Conservation (phyloP, 2,329 filamentous ascomycete genomes). For the Anisogramma anomala region DNA sequence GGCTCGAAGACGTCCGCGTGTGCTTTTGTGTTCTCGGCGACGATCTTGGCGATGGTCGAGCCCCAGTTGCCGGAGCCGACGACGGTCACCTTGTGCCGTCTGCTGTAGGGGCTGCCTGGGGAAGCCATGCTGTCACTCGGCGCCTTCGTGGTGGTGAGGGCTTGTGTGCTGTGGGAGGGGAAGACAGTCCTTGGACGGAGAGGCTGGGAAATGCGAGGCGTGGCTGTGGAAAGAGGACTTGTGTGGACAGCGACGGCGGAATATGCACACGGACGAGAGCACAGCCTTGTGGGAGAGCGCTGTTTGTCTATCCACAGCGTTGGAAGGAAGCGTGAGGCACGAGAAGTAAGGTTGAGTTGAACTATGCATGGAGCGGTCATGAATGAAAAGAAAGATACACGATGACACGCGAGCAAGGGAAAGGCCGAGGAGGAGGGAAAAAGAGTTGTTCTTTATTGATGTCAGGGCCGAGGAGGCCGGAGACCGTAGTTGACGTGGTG, state of each 20-base stretch:
- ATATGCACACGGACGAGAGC: no score
- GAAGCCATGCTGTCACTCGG: constrained; percentile 19
- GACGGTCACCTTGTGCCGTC: constrained; percentile 85
- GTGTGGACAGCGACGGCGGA: no score
- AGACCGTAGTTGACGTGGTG: no score
- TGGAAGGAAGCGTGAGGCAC: neutral
- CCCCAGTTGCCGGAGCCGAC: constrained; percentile 98
- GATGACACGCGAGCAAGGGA: constrained; percentile 6
- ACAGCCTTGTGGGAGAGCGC: neutral
- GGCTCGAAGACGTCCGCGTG: constrained; percentile 74
- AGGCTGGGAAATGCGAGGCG: no score
- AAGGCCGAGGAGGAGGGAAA: neutral
- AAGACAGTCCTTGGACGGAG: neutral
- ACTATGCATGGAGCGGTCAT: constrained; percentile 7
- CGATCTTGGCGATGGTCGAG: constrained; percentile 92
- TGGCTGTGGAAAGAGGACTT: no score
- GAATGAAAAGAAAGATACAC: neutral
- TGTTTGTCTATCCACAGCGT: neutral
- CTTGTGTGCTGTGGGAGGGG: neutral
- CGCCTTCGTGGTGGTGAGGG: neutral
- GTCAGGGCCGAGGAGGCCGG: neutral
- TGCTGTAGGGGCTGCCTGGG: constrained; percentile 39
- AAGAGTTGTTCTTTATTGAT: neutral
- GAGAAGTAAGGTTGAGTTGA: constrained; percentile 1
- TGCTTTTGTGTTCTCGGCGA: constrained; percentile 78